phyloP scores from a whole-genome alignment of 2,329 filamentous ascomycete species.

The Neophaeococcomyces mojaviensis region DNA sequence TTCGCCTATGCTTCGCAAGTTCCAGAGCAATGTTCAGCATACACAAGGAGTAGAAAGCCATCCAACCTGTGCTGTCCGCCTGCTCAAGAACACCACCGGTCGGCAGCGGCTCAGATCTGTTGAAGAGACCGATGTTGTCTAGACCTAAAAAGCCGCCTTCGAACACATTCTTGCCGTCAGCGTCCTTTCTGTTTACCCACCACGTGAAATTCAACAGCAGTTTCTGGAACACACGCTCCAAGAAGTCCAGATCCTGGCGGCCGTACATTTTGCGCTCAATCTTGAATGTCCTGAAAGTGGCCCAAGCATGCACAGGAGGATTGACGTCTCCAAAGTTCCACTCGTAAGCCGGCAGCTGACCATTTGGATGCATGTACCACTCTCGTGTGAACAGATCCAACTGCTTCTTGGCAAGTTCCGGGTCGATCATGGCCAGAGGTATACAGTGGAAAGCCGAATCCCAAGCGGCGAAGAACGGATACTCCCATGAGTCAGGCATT shows the following conservation, averaged over 20 bases:
- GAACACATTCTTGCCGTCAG: slow-evolving; percentile 92
- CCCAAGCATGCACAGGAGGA: slow-evolving; percentile 92
- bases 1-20: slow-evolving; percentile 87
- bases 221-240: slow-evolving; percentile 95
- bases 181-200: slow-evolving; percentile 98
- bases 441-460: slow-evolving; percentile 97
- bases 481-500: slow-evolving; percentile 98
- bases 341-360: slow-evolving; percentile 85
- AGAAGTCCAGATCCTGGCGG: slow-evolving; percentile 85
- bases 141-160: slow-evolving; percentile 92
- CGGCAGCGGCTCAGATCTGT: slow-evolving; percentile 87
- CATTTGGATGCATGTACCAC: slow-evolving; percentile 98
- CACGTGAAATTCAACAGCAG: slow-evolving; percentile 93
- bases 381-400: slow-evolving; percentile 91
- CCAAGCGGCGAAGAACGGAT: slow-evolving; percentile 96
- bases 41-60: slow-evolving; percentile 93
- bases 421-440: slow-evolving; percentile 91
- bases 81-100: slow-evolving; percentile 92
- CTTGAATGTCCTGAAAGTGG: slow-evolving; percentile 92
- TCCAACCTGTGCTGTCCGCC: slow-evolving; percentile 96
- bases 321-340: slow-evolving; percentile 99
- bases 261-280: slow-evolving; percentile 97
- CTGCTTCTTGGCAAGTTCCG: slow-evolving; percentile 96
- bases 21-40: slow-evolving; percentile 97
- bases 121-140: slow-evolving; percentile 97